Evolutionary conservation across 2,329 filamentous ascomycete genomes (phyloP).

Genomic region (Emmonsiellopsis sp.): DNA sequence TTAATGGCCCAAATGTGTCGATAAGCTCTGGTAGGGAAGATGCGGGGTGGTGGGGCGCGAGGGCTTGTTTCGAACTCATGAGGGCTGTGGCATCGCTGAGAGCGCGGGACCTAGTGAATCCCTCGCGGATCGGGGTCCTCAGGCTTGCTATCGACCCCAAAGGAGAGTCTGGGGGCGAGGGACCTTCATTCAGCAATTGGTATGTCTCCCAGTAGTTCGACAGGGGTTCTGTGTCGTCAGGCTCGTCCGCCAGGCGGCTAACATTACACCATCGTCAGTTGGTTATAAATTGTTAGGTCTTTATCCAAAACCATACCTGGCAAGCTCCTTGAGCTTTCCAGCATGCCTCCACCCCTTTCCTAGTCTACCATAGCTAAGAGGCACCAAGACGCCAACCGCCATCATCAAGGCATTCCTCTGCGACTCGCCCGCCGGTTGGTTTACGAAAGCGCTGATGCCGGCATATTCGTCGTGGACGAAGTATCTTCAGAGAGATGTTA

Average conservation of each 20-base stretch:
- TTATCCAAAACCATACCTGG: conserved; percentile 42
- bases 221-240: conserved; percentile 53
- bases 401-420: conserved; percentile 87
- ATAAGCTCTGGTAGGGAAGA: conserved; percentile 70
- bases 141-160: conserved; percentile 43
- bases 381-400: conserved; percentile 80
- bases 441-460: conserved; percentile 85
- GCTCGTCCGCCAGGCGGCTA: conserved; percentile 54
- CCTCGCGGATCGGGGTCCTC: conserved; percentile 42
- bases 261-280: neutral
- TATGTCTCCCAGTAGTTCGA: conserved; percentile 68
- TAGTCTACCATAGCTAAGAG: conserved; percentile 71
- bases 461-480: conserved; percentile 80
- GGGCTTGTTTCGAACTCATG: conserved; percentile 41
- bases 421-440: conserved; percentile 66
- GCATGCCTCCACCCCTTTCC: conserved; percentile 88
- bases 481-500: conserved; percentile 50
- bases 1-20: conserved; percentile 76
- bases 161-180: conserved; percentile 36
- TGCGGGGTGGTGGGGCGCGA: conserved; percentile 76
- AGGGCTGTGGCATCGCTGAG: conserved; percentile 34
- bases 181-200: conserved; percentile 27
- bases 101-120: conserved; percentile 25
- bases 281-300: neutral
- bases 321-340: conserved; percentile 62